Base-by-base conservation (phyloP, 2,329 filamentous ascomycete genomes). In the Fusarium beomiforme region DNA sequence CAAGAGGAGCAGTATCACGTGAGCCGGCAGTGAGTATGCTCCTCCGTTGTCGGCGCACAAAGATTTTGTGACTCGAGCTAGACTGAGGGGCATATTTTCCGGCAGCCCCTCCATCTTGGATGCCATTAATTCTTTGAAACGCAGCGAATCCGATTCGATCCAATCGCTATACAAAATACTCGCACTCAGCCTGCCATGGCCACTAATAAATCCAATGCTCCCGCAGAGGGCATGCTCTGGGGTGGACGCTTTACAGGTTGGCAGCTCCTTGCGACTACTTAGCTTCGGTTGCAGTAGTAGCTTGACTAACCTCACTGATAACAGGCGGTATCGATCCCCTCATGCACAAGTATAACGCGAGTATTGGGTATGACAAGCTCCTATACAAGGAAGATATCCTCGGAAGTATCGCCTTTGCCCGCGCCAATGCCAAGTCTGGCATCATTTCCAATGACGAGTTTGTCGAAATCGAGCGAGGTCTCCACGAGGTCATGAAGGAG, bases 261-360 rank as follows among this genome's bases (percentile, higher is more conserved):
- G 73, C 74, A 16, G 29, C 29, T 29, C 4, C 29, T 10, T 10
- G 29, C 29, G 29, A 29, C 7, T 10, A 29, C 26, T 10, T 8
- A 29, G 29, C 29, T 29, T 29, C 29, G 29, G 26, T 29, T 29
- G 6, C 6, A 29, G 26, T 29, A 29, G 26, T 29, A 29, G 26
- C 33, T 14, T 34, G 13, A 34, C 78, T 82, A 56, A 80, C 76
- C 55, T 75, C 37, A 44, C 26, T 70, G 69, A 23, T 66, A 26
- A 16, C 11, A 78, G 74, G 74, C 37, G 92, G 88, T 72, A 89
- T 95, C 75, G 93, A 97, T 83, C 93, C 93, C 54, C 88, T 97
- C 54, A 97, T 97, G 93, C 87, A 90, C 64, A 86, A 92, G 74
- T 97, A 95, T 85, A 97, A 97, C 81, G 91, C 75, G 60, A 92